Evolutionary conservation across 495 filamentous ascomycete genomes (phyloP), one percentile per base, ranked within the genome.

Genomic region (Hypoxylon rickii): DNA sequence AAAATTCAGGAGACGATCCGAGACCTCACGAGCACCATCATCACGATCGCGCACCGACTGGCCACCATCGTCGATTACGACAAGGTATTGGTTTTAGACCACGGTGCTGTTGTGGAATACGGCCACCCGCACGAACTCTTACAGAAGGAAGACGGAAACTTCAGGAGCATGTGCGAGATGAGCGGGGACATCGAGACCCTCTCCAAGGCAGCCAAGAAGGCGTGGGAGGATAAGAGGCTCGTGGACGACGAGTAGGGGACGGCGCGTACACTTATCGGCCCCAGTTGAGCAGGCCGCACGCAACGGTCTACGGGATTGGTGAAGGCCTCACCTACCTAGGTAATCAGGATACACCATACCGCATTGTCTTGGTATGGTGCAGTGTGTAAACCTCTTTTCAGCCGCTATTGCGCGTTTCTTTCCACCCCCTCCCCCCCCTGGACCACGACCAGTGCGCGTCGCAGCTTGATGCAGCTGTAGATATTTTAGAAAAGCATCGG

Each of bases 31-130:
- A 92, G 86, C 73, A 99, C 95, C 8, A 96, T 95, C 68, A 92
- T 96, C 66, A 97, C 95, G 0, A 97, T 99, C 62, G 95, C 95
- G n/a, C 95, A 99, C 71, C 86, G 95, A 10, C 79, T 99, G 50
- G 90, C 96, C 59, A 97, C 93, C 0, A 96, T 99, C 63, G 89
- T 91, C 40, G 95, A 97, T 66, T 97, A 97, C 66, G 93, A 97
- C 74, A 96, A 96, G 77, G 94, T 99, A n/a, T 78, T 97, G 3
- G 92, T 97, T 10, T 78, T 99, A 19, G 95, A 99, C 63, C 89
- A 92, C 64, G 95, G 95, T 19, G 69, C 76, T 26, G 88, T 99
- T 13, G 79, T 94, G 15, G 93, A 99, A 73, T 97, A 80, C 69
- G 95, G 87, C 32, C 86, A 93, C 59, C 95, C 95, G 13, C 88